Evolutionary conservation across 257 asterid species (phyloP), one percentile per base, ranked within the genome.

Genomic region (Solanum ossicruentum): DNA sequence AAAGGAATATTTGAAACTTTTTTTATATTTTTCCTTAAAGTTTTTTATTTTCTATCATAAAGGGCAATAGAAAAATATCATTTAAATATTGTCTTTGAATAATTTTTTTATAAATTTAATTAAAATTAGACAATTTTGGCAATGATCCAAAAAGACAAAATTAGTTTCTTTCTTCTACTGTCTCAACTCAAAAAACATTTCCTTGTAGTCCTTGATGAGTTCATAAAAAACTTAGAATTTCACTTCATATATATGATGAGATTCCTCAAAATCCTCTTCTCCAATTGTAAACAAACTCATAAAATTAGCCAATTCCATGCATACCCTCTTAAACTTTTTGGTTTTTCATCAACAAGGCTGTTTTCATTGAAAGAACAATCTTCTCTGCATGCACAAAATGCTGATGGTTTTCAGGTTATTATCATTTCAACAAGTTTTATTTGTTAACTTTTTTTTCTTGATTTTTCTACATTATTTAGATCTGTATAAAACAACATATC

Each of bases 351-450:
- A 77, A 23, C 67, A n/a, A 84, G 79, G 23, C 18, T 58, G 78
- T 43, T 70, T 51, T 73, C 84, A 66, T 52, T 81, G 61, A 57
- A 57, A 71, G 84, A 75, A 36, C 78, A 60, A 52, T 16, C 83
- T 2, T 15, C 58, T 52, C 43, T 60, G 49, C 52, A 66, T 12
- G 45, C 39, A 56, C 9, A 60, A 36, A 84, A 57, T 54, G 81
- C 63, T 49, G 75, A 17, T 54, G 45, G 9, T 72, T 72, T 47
- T 84, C 89, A 85, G 89, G 89, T 86, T 69, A 80, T 58, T 1
- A 58, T 57, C 60, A 55, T 55, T 55, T 55, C 4, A 55, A 16
- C 61, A 55, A 55, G 60, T 55, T 55, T 55, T 55, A n/a, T n/a
- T n/a, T n/a, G n/a, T n/a, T n/a, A n/a, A 55, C 16, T 55, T 13